phyloP scores from a whole-genome alignment of 306 rosid genomes.

The Quercus alba region DNA sequence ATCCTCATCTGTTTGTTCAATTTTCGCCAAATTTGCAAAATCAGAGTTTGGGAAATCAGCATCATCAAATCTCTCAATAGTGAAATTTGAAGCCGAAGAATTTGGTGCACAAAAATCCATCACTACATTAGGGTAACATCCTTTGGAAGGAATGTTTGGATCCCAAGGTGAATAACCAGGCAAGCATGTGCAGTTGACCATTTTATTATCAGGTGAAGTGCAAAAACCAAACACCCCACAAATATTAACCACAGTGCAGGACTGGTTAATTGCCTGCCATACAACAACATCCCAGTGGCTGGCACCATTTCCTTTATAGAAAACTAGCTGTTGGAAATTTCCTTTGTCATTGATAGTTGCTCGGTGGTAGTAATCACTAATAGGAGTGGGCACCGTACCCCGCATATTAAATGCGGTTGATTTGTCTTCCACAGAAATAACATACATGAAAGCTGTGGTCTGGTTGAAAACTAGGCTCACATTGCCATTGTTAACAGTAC shows the following conservation, averaged over 20 bases:
- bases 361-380: constrained; percentile 24
- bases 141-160: constrained; percentile 36
- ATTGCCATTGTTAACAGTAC: background rate
- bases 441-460: background rate
- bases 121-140: constrained; percentile 25
- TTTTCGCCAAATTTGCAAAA: constrained; percentile 2
- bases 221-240: constrained; percentile 43
- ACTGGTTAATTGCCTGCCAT: constrained; percentile 22
- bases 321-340: constrained; percentile 23
- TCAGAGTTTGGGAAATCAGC: constrained; percentile 1
- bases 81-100: constrained; percentile 6
- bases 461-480: constrained; percentile 19
- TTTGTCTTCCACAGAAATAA: background rate
- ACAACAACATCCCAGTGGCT: constrained; percentile 7
- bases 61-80: background rate
- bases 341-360: constrained; percentile 27
- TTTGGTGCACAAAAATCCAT: constrained; percentile 30
- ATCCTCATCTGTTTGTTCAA: background rate
- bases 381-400: background rate
- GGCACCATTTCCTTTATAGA: background rate
- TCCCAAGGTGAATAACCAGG: constrained; percentile 30
- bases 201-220: constrained; percentile 14
- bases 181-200: constrained; percentile 23
- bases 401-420: background rate
- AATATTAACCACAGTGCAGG: constrained; percentile 31